phyloP scores from a whole-genome alignment of 2,329 filamentous ascomycete species.

The Scorias spongiosa region DNA sequence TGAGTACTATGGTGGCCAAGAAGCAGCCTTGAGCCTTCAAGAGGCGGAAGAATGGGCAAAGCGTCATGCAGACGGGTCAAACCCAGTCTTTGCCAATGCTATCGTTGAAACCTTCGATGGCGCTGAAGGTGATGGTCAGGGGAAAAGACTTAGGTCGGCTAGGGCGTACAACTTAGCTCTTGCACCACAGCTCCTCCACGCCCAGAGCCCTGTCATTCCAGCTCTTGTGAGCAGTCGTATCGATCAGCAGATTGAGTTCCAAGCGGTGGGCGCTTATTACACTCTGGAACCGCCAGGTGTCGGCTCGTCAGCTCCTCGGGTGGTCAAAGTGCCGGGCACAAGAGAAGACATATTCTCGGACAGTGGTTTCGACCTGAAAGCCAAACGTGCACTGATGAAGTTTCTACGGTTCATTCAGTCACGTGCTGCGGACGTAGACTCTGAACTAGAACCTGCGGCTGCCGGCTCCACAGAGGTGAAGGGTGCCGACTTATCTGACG shows the following conservation, averaged over 20 bases:
- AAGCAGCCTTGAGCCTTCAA: slow-evolving; percentile 71
- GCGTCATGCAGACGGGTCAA: slow-evolving; percentile 12
- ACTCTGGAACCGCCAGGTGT: slow-evolving; percentile 35
- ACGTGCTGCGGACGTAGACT: slow-evolving; percentile 40
- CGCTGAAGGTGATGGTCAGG: slow-evolving; percentile 9
- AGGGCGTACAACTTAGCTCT: slow-evolving; percentile 72
- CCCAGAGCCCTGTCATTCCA: slow-evolving; percentile 60
- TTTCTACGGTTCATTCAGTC: slow-evolving; percentile 78
- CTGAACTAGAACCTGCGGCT: slow-evolving; percentile 21
- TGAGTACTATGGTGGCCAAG: slow-evolving; percentile 71
- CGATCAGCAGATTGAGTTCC: slow-evolving; percentile 81
- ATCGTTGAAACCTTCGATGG: slow-evolving; percentile 13
- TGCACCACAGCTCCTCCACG: slow-evolving; percentile 75
- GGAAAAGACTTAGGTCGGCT: slow-evolving; percentile 38
- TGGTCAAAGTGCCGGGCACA: slow-evolving; percentile 69
- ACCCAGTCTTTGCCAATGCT: slow-evolving; percentile 16
- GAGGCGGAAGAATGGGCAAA: slow-evolving; percentile 65
- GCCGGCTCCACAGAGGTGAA: slow-evolving; percentile 43
- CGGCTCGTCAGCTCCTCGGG: slow-evolving; percentile 9
- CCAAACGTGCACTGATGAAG: slow-evolving; percentile 82
- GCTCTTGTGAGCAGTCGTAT: slow-evolving; percentile 78
- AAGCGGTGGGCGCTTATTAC: slow-evolving; percentile 87
- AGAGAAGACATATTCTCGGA: slow-evolving; percentile 85
- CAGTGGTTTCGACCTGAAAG: slow-evolving; percentile 56
- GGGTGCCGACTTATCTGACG: slow-evolving; percentile 14